Evolutionary conservation across 1,139 yeast genomes (phyloP), one percentile per base, ranked within the genome.

Genomic region (Pichia cactophila): DNA sequence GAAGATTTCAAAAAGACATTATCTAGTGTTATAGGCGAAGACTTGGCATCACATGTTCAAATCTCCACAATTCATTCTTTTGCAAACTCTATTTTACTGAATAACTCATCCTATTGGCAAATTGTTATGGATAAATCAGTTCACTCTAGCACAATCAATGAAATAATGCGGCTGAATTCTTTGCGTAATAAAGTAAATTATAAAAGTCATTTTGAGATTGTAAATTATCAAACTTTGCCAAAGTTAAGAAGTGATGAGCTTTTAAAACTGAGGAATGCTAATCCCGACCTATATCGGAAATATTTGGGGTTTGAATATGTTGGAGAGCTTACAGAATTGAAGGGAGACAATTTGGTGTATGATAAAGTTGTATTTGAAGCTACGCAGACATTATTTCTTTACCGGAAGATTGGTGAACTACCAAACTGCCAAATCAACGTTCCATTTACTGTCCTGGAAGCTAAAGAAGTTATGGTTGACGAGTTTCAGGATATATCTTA

Each of bases 401-500:
- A 41, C 28, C 38, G 33, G 23, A 16, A 39, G n/a, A 16, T 11
- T 12, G 26, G 26, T 3, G 47, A 52, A 37, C 41, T 5, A 14
- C n/a, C 28, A 6, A 38, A 44, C 1, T 42, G 55, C 0, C 51
- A 20, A 5, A 23, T 38, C 5, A 36, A 42, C n/a, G 41, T 44
- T 14, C 48, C 51, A 7, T n/a, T 29, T 1, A 10, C 12, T n/a
- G 45, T 49, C 20, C 9, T 43, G 2, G 39, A 47, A 6, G 29
- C 42, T 11, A 54, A 54, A 36, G 47, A 52, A 37, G 47, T 84
- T 0, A 63, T 86, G 0, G 80, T 85, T 12, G 95, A 86, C 64
- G 95, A 86, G 63, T 82, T 81, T 59, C 94, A 86, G 61, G 95
- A 86, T 63, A 72, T 83, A 64, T 76, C 80, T 54, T 72, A 74